phyloP scores from a whole-genome alignment of 2,329 filamentous ascomycete genomes.

The Cadophora sp. region DNA sequence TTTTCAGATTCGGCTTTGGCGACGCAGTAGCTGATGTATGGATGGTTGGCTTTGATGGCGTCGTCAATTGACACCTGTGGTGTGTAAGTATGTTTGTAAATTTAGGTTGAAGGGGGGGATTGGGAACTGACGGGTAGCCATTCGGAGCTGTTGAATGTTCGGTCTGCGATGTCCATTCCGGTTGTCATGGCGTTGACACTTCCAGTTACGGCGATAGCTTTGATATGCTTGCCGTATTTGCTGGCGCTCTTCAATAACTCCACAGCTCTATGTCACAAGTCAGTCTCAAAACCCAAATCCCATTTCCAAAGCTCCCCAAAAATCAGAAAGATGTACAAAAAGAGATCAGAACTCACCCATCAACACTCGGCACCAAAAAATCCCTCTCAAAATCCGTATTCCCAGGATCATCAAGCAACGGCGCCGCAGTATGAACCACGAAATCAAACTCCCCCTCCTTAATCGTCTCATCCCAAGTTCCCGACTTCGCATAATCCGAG shows the following conservation, averaged over 20 bases:
- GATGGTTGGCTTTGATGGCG: slow-evolving; percentile 37
- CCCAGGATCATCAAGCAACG: slow-evolving; percentile 40
- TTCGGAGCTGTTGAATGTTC: slow-evolving; percentile 35
- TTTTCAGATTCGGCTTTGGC: slow-evolving; percentile 43
- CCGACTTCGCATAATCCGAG: slow-evolving; percentile 40
- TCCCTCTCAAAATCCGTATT: slow-evolving; percentile 44
- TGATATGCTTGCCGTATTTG: slow-evolving; percentile 40
- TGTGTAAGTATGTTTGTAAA: slow-evolving; percentile 9
- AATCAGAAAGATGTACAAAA: background rate
- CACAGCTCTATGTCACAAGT: slow-evolving; percentile 33
- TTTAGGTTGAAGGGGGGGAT: background rate
- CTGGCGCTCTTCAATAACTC: slow-evolving; percentile 42
- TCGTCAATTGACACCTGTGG: slow-evolving; percentile 35
- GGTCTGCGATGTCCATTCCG: slow-evolving; percentile 39
- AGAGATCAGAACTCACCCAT: slow-evolving; percentile 39
- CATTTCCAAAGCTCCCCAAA: too few species aligned
- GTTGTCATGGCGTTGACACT: slow-evolving; percentile 42
- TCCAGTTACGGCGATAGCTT: slow-evolving; percentile 44
- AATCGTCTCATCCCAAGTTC: slow-evolving; percentile 43
- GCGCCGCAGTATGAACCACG: slow-evolving; percentile 45
- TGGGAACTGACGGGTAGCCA: slow-evolving; percentile 38
- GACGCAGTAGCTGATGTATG: slow-evolving; percentile 42
- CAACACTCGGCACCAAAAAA: slow-evolving; percentile 42
- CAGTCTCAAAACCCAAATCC: slow-evolving; percentile 3
- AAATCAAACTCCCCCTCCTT: slow-evolving; percentile 41